Conservation (phyloP, 495 filamentous ascomycete species). For the Hypoxylon fuscum region DNA sequence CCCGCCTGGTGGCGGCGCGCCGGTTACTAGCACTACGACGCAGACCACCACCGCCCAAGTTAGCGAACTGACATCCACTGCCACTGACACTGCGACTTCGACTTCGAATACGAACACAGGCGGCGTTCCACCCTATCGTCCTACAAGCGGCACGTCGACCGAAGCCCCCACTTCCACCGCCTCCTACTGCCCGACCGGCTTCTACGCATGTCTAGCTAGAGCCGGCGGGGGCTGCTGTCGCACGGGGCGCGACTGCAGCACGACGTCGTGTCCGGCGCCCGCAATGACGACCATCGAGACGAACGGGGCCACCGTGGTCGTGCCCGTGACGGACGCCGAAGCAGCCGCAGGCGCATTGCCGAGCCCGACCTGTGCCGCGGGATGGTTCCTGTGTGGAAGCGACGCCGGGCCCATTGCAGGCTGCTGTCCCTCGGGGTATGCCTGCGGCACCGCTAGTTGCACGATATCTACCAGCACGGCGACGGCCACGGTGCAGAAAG, state of each 20-base stretch:
- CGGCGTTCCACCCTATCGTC: conserved; percentile 47
- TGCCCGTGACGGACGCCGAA: conserved; percentile 59
- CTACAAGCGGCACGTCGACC: conserved; percentile 29
- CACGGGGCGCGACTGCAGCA: conserved; percentile 80
- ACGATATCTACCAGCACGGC: conserved; percentile 54
- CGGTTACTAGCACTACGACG: conserved; percentile 45
- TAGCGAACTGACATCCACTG: no score
- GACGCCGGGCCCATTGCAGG: conserved; percentile 68
- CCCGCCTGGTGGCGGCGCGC: conserved; percentile 37
- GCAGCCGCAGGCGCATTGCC: conserved; percentile 40
- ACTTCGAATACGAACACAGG: conserved; percentile 27
- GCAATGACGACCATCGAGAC: conserved; percentile 68
- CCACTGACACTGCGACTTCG: conserved; percentile 41
- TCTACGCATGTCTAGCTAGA: conserved; percentile 62
- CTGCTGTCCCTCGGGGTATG: conserved; percentile 81
- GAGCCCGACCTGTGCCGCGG: conserved; percentile 68
- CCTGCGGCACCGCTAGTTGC: conserved; percentile 76
- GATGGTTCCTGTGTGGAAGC: conserved; percentile 76
- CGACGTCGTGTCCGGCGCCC: conserved; percentile 61
- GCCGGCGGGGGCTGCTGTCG: conserved; percentile 70
- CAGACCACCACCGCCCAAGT: conserved; percentile 43
- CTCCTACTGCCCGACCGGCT: conserved; percentile 65
- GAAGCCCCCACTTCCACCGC: conserved; percentile 36
- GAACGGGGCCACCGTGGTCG: conserved; percentile 74
- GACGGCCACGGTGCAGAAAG: conserved; percentile 69